These are phyloP conservation scores for Saccharomycopsis selenospora DNA, from an alignment of 805 yeast species.

Conservation along the genomic window DNA sequence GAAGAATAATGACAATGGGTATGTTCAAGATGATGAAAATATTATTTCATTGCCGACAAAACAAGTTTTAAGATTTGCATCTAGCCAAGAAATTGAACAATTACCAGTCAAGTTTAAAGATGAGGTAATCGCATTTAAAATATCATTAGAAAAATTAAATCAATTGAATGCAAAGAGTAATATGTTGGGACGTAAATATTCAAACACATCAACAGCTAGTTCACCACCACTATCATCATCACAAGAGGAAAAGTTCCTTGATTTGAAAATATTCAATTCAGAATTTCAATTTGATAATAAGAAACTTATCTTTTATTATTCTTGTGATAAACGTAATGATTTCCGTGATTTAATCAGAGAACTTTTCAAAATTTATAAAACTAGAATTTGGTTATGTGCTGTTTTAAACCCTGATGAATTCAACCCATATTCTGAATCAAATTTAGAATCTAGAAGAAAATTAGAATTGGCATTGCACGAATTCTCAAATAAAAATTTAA, in stretches of 20 bases:
- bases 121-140: constrained; percentile 63
- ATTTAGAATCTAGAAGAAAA: constrained; percentile 12
- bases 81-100: constrained; percentile 59
- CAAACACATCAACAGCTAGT: constrained; percentile 25
- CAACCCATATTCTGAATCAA: constrained; percentile 13
- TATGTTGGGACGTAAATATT: constrained; percentile 20
- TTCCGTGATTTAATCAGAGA: constrained; percentile 69
- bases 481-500: background rate
- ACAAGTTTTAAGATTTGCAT: constrained; percentile 69
- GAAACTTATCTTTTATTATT: constrained; percentile 66
- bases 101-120: constrained; percentile 58
- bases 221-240: constrained; percentile 21
- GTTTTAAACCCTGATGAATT: constrained; percentile 33
- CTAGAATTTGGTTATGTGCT: constrained; percentile 80
- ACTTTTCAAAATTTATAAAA: constrained; percentile 65
- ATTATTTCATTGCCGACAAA: constrained; percentile 52
- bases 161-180: constrained; percentile 12
- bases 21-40: constrained; percentile 23
- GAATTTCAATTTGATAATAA: constrained; percentile 80
- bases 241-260: constrained; percentile 28
- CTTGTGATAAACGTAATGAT: constrained; percentile 59
- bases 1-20: constrained; percentile 25
- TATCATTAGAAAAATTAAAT: constrained; percentile 49
- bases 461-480: constrained; percentile 7
- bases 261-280: constrained; percentile 59